Evolutionary conservation across 768 basidiomycete species (phyloP), one percentile per base, ranked within the genome.

Genomic region (Saitozyma sp.): DNA sequence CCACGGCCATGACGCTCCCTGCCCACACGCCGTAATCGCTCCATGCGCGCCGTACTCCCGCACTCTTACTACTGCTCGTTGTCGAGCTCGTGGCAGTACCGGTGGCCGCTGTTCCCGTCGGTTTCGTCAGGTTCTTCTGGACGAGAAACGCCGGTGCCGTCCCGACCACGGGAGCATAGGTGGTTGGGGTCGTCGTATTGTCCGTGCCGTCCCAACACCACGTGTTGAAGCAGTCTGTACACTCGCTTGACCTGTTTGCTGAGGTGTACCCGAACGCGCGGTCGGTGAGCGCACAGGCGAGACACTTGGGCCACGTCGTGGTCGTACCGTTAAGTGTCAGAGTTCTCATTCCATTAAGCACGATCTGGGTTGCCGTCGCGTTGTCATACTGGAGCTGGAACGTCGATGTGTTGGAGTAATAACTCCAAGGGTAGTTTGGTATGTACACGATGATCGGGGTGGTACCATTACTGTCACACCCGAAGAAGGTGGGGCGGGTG

Each of bases 361-460:
- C 79, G 76, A 89, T 86, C 6, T 85, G 70, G 43, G 77, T 79
- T 2, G 84, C 84, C 63, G 88, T 85, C 29, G 83, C 80, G 19
- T 78, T 77, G 14, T 83, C 82, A 72, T 90, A 92, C 17, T 82
- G 78, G 16, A 90, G 80, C 69, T 83, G 81, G 72, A 87, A 86
- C 2, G 75, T 80, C 6, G 69, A 69, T 7, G 67, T 71, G 64
- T 80, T 78, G 58, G 68, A 65, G 38, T 63, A 58, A 49, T 56
- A 71, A 8, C 63, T 62, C 69, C 69, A 67, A 49, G 89, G 88
- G 39, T 88, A 83, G 74, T 88, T 89, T 7, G 91, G 90, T 8
- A 91, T 81, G 70, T 89, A 90, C 48, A 91, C 84, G 45, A 91
- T 78, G n/a, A 91, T 66, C 0, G 89, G 89, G 63, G 83, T 88